Conservation (phyloP, 768 basidiomycete species). For the Exidia glandulosa region DNA sequence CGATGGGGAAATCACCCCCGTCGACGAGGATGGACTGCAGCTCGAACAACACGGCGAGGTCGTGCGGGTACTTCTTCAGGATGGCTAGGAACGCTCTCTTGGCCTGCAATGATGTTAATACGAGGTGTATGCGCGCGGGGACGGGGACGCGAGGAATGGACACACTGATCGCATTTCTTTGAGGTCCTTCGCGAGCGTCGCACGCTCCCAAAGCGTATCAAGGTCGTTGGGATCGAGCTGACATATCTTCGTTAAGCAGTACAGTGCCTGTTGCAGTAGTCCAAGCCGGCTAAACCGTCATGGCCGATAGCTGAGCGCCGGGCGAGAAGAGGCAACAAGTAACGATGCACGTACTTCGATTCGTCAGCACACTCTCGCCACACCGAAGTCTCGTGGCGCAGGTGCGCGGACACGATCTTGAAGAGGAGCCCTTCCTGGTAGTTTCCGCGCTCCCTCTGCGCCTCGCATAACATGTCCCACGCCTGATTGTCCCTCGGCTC, state of each 20-base stretch:
- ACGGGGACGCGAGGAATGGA: neutral
- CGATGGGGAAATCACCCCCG: conserved; percentile 52
- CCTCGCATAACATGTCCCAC: conserved; percentile 82
- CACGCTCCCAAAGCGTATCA: conserved; percentile 83
- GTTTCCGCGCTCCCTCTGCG: conserved; percentile 65
- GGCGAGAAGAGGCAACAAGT: neutral
- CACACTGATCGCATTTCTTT: conserved; percentile 58
- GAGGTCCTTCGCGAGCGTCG: conserved; percentile 65
- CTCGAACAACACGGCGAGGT: conserved; percentile 68
- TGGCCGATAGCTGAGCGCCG: neutral
- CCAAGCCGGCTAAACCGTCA: conserved; percentile 47
- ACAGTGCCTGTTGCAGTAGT: conserved; percentile 75
- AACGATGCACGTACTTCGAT: conserved; percentile 43
- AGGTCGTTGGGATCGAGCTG: conserved; percentile 71
- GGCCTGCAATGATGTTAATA: conserved; percentile 27
- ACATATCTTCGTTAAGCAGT: conserved; percentile 80
- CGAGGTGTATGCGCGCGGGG: too few relatives aligned
- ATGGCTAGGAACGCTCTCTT: conserved; percentile 56
- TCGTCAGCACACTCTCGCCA: conserved; percentile 76
- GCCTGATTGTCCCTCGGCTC: conserved; percentile 76
- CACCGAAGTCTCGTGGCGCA: conserved; percentile 71
- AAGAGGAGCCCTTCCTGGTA: conserved; percentile 65
- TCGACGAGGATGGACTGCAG: conserved; percentile 69
- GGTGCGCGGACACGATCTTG: conserved; percentile 82
- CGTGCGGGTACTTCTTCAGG: conserved; percentile 65